These are phyloP conservation scores for Pleurostoma richardsiae DNA, from an alignment of 2,329 filamentous ascomycete species.

Conservation along the genomic window DNA sequence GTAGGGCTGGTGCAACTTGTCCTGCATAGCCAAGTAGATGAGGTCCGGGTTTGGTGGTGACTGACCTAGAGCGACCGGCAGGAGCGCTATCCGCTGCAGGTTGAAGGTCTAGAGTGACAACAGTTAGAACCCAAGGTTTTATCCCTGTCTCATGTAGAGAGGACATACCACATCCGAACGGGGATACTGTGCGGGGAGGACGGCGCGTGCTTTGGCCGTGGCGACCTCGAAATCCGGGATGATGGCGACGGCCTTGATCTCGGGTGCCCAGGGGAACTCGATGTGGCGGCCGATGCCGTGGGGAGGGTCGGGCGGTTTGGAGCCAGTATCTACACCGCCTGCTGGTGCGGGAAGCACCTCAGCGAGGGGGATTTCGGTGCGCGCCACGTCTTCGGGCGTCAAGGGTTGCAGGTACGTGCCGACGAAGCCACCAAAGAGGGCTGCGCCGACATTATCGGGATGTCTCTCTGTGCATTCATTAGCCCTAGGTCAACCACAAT, in stretches of 20 bases:
- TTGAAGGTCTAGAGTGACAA: slow-evolving; percentile 68
- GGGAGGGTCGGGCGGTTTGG: slow-evolving; percentile 82
- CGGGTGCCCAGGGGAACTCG: slow-evolving; percentile 87
- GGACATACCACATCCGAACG: slow-evolving; percentile 71
- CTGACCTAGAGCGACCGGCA: slow-evolving; percentile 83
- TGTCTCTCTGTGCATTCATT: slow-evolving; percentile 59
- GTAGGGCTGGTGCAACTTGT: slow-evolving; percentile 97
- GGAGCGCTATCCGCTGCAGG: slow-evolving; percentile 84
- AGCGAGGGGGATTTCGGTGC: slow-evolving; percentile 88
- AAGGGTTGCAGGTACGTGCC: slow-evolving; percentile 94
- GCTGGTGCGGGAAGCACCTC: slow-evolving; percentile 89
- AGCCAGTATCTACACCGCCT: slow-evolving; percentile 85
- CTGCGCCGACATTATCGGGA: slow-evolving; percentile 91
- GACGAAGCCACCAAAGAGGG: slow-evolving; percentile 92
- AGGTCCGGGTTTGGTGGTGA: slow-evolving; percentile 87
- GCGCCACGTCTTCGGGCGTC: slow-evolving; percentile 79
- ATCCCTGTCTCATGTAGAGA: background rate
- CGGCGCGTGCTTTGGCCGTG: slow-evolving; percentile 85
- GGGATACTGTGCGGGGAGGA: slow-evolving; percentile 75
- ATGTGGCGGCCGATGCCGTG: slow-evolving; percentile 92
- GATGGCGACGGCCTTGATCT: slow-evolving; percentile 95
- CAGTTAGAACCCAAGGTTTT: background rate
- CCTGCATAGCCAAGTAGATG: slow-evolving; percentile 98
- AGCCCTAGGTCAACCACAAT: too few species aligned
- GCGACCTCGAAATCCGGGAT: slow-evolving; percentile 94